Evolutionary conservation across 139 green algal species (phyloP).

Genomic region (Asterochloris sp.): DNA sequence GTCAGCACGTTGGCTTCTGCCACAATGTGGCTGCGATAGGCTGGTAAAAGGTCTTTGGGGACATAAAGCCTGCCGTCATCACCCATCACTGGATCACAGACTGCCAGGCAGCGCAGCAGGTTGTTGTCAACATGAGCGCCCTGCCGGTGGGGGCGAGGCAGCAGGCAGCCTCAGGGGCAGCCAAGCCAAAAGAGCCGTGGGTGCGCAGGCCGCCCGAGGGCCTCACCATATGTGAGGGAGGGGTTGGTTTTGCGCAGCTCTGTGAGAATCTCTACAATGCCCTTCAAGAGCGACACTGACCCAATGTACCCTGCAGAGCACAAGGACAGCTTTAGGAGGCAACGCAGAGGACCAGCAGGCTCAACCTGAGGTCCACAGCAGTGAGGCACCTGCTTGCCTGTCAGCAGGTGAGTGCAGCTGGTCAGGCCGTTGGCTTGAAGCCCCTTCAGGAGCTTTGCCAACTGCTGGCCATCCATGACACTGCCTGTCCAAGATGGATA

Average conservation of each 20-base stretch:
- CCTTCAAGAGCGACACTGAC: slow-evolving; percentile 68
- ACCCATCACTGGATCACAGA: slow-evolving; percentile 95
- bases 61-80: slow-evolving; percentile 89
- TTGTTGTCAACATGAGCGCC: not conserved
- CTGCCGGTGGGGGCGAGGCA: too few species aligned
- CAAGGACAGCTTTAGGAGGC: too few species aligned
- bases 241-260: slow-evolving; percentile 60
- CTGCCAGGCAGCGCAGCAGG: slow-evolving; percentile 24
- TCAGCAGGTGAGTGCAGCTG: slow-evolving; percentile 89
- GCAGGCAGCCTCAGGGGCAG: too few species aligned
- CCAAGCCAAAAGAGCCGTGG: too few species aligned
- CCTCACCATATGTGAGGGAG: slow-evolving; percentile 60
- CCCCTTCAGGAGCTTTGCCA: slow-evolving; percentile 67
- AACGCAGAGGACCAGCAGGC: too few species aligned
- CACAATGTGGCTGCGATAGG: slow-evolving; percentile 65
- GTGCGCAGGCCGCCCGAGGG: not conserved
- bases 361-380: too few species aligned
- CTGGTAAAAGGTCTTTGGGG: slow-evolving; percentile 57
- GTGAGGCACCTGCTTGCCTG: too few species aligned
- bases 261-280: slow-evolving; percentile 54
- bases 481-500: slow-evolving; percentile 69
- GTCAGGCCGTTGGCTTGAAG: slow-evolving; percentile 83
- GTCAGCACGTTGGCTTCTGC: slow-evolving; percentile 72
- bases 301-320: slow-evolving; percentile 87
- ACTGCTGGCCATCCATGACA: slow-evolving; percentile 65